These are phyloP conservation scores for Vachellia pachyceras DNA, from an alignment of 306 rosid genomes.

Conservation along the genomic window DNA sequence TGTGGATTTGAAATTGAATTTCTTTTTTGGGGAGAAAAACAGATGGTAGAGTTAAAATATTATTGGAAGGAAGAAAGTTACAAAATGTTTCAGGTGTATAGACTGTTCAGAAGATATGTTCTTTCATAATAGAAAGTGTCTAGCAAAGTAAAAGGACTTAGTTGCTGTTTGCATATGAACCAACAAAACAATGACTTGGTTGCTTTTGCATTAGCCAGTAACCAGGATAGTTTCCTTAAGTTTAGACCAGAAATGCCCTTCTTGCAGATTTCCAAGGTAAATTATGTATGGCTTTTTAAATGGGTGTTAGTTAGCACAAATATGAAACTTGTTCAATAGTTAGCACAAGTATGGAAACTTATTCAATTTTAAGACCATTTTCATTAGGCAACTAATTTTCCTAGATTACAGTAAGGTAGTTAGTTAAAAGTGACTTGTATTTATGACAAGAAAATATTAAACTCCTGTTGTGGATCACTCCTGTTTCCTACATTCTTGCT, in stretches of 20 bases:
- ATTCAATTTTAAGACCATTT: not conserved
- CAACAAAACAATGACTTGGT: not conserved
- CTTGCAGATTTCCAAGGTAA: too few relatives aligned
- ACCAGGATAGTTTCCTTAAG: not conserved
- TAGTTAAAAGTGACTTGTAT: not conserved
- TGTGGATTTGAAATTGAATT: not conserved
- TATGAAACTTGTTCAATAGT: not conserved
- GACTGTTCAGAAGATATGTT: not conserved
- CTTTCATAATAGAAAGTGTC: not conserved
- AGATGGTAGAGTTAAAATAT: not conserved
- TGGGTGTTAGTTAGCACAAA: too few relatives aligned
- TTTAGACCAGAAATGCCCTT: not conserved
- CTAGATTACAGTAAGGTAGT: too few relatives aligned
- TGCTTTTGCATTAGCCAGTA: not conserved
- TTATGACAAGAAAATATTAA: too few relatives aligned
- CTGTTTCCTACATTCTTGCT: not conserved
- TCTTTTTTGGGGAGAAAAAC: too few relatives aligned
- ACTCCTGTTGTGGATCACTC: constrained; percentile 5
- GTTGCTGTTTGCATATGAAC: too few relatives aligned
- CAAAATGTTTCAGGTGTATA: not conserved
- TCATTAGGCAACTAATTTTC: too few relatives aligned
- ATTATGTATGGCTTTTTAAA: too few relatives aligned
- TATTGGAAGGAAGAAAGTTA: not conserved
- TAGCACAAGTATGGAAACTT: too few relatives aligned
- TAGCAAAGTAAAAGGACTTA: too few relatives aligned